Conservation (phyloP, 1,284 basidiomycete species). For the Retiboletus fuscus region DNA sequence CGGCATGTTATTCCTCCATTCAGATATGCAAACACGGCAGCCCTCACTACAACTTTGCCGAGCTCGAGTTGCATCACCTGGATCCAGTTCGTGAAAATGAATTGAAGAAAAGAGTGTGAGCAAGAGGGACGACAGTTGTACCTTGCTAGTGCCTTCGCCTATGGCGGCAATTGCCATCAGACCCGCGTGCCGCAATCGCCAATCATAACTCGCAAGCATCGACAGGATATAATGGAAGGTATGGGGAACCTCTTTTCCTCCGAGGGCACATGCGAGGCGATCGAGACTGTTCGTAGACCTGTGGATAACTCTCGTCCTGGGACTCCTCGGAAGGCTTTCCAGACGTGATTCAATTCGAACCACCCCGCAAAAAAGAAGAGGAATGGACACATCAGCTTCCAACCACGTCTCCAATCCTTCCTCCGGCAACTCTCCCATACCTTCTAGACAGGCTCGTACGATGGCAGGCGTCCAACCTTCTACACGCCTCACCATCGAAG, state of each 20-base stretch:
- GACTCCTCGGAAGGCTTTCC: constrained; percentile 72
- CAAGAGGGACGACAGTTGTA: constrained; percentile 34
- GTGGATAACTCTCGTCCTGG: constrained; percentile 77
- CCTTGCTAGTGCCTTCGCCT: constrained; percentile 79
- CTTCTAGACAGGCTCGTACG: constrained; percentile 79
- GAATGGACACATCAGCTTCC: constrained; percentile 69
- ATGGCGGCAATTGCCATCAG: constrained; percentile 85
- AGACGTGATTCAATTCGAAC: constrained; percentile 20
- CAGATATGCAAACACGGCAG: constrained; percentile 5
- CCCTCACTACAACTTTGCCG: constrained; percentile 73
- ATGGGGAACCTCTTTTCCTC: constrained; percentile 77
- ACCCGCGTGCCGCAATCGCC: constrained; percentile 84
- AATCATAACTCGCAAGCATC: constrained; percentile 83
- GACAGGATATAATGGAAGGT: constrained; percentile 84
- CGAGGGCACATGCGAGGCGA: constrained; percentile 78
- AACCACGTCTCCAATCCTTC: constrained; percentile 74
- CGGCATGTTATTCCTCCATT: not conserved
- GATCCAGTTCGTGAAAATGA: not conserved
- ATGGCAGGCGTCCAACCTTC: constrained; percentile 76
- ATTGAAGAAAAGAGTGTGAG: constrained; percentile 3
- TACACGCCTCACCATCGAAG: constrained; percentile 74
- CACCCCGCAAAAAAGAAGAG: not conserved
- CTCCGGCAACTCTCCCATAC: constrained; percentile 81
- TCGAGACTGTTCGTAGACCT: constrained; percentile 83
- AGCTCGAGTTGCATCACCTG: constrained; percentile 82